phyloP scores from a whole-genome alignment of 2,329 filamentous ascomycete genomes.

The Trichoderma citrinoviride region DNA sequence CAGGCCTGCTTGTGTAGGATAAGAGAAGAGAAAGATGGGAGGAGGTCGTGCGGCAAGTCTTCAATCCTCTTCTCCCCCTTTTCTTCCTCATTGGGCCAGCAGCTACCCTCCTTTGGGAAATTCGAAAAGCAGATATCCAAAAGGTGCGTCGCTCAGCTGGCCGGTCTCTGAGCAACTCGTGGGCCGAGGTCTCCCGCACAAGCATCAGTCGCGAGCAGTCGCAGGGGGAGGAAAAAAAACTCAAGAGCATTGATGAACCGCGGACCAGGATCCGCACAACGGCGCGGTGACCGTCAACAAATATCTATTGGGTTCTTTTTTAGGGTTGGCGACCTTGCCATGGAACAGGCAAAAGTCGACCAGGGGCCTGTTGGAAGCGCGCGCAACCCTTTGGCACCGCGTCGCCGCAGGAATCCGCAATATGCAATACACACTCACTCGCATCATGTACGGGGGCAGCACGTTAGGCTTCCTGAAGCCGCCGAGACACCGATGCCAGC shows the following conservation, averaged over 20 bases:
- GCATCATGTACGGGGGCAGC: not conserved
- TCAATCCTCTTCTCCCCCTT: not conserved
- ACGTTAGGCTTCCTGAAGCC: not conserved
- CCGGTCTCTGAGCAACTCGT: not conserved
- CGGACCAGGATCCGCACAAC: not conserved
- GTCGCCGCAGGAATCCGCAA: not conserved
- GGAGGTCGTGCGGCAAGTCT: not conserved
- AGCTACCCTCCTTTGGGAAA: not conserved
- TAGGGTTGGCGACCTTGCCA: conserved; percentile 1
- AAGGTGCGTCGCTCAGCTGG: not conserved
- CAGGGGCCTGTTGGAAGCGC: conserved; percentile 8
- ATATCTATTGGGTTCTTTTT: not conserved
- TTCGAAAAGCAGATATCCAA: not conserved
- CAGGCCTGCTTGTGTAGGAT: not conserved
- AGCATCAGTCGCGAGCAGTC: not conserved
- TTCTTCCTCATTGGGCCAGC: not conserved
- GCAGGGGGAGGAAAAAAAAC: not conserved
- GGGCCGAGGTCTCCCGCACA: not conserved
- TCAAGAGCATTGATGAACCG: not conserved
- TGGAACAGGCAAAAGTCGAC: not conserved
- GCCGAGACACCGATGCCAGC: not conserved
- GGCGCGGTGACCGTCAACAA: not conserved
- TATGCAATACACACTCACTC: not conserved
- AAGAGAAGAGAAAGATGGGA: not conserved
- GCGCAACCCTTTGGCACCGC: conserved; percentile 2